Base-by-base conservation (phyloP, 208 protist species). In the Trypanosoma vivax region DNA sequence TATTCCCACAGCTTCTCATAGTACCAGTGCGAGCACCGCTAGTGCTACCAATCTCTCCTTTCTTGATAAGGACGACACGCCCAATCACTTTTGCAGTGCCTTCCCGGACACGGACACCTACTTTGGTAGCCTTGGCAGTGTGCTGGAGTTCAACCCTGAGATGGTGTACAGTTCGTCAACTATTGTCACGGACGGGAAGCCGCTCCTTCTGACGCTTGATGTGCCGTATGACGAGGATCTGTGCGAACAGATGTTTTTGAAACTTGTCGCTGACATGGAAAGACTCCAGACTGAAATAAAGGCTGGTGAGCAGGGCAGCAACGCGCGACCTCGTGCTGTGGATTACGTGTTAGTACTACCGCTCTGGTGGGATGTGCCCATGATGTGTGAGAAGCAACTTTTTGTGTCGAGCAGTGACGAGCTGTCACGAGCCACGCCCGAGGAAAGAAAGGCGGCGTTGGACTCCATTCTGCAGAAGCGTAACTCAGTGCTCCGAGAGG, bases 151-250 rank as follows among this genome's bases (percentile, higher is more conserved):
- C 30, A 67, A 83, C 42, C 61, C 71, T 9, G 29, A 51, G 30
- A 58, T 42, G 28, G 56, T 83, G 25, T 73, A 69, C 45, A 60
- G 57, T 18, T 52, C 50, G 14, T n/a, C 51, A 11, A 47, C 48
- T 10, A 60, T 79, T 16, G 81, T 83, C 55, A 61, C 67, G 16
- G 54, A 50, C 2, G 37, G 39, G 13, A 59, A 35, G 38, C 82
- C 79, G 33, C 65, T 93, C 27, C 73, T 93, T 18, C 70, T 93
- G 10, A 93, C 86, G 0, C 70, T 88, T 33, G 86, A 93, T 57
- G 86, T 93, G 3, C 86, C 86, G 1, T 93, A 93, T 52, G 86
- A 93, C 55, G 86, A 93, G 56, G 86, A 93, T 52, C 60, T 93
- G 7, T 93, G 86, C 61, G 82, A 93, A 69, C 50, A 70, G 28